Conservation (phyloP, 345 rosid genomes). For the Citrus inodora region DNA sequence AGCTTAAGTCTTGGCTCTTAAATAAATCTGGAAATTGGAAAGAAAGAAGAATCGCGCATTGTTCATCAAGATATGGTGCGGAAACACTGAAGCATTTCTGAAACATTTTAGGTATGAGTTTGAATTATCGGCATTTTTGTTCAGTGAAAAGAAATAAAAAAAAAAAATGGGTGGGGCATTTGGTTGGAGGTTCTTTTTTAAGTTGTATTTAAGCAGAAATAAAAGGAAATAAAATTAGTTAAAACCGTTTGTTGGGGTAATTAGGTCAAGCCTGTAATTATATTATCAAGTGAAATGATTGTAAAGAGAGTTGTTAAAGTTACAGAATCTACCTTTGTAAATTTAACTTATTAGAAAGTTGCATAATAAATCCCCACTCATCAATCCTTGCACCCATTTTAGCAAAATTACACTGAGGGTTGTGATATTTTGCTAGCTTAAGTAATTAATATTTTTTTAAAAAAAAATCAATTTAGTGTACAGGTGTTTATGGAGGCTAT, state of each 20-base stretch:
- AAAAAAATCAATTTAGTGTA: no score
- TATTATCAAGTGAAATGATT: background rate
- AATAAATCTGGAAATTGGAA: background rate
- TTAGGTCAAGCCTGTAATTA: background rate
- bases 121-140: constrained; percentile 24
- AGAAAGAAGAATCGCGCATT: background rate
- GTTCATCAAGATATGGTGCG: background rate
- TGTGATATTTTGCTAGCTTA: no score
- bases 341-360: background rate
- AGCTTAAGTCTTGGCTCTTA: constrained; percentile 2
- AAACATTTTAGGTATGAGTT: background rate
- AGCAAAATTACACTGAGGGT: no score
- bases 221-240: background rate
- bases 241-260: background rate
- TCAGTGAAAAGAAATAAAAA: constrained; percentile 12
- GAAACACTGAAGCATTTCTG: background rate
- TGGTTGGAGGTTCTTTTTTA: background rate
- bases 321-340: background rate
- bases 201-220: background rate
- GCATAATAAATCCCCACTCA: background rate
- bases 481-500: no score
- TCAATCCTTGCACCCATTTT: no score
- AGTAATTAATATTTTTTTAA: no score
- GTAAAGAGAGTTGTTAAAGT: background rate
- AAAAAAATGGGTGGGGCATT: constrained; percentile 4